Evolutionary conservation across 1,139 yeast genomes (phyloP).

Genomic region (Yamadazyma diospyri): DNA sequence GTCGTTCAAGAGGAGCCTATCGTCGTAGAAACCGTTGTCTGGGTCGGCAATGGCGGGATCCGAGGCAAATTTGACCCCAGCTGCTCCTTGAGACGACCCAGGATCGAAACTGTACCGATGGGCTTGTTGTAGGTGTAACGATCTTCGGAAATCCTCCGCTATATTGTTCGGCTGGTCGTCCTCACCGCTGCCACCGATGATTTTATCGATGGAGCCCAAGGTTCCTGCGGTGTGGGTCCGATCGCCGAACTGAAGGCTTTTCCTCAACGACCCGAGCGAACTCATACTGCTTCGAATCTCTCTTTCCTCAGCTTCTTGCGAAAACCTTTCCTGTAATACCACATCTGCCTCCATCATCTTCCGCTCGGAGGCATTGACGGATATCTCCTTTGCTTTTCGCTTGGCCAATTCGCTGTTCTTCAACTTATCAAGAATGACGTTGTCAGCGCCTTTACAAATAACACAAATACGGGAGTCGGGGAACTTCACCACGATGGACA

Average conservation of each 20-base stretch:
- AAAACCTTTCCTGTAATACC: constrained; percentile 50
- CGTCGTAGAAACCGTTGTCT: constrained; percentile 41
- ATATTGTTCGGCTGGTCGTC: constrained; percentile 53
- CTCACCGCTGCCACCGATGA: constrained; percentile 26
- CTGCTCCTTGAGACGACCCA: neutral
- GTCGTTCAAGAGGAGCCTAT: constrained; percentile 64
- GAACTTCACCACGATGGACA: constrained; percentile 80
- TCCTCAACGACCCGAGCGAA: constrained; percentile 30
- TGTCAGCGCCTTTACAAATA: constrained; percentile 95
- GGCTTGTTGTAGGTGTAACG: constrained; percentile 60
- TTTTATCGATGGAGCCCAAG: constrained; percentile 53
- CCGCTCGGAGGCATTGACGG: constrained; percentile 58
- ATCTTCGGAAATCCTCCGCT: constrained; percentile 55
- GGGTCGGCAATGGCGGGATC: neutral
- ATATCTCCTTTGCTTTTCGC: constrained; percentile 59
- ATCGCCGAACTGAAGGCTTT: constrained; percentile 24
- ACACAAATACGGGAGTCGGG: constrained; percentile 79
- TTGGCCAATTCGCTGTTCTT: constrained; percentile 56
- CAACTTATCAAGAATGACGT: constrained; percentile 77
- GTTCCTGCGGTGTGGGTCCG: constrained; percentile 6
- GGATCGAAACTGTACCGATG: constrained; percentile 47
- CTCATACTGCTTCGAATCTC: constrained; percentile 16
- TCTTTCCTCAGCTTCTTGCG: constrained; percentile 30
- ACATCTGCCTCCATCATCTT: constrained; percentile 80
- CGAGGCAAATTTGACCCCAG: neutral